Conservation (phyloP, 2,329 filamentous ascomycete genomes). For the Xylariomycetidae sp. region DNA sequence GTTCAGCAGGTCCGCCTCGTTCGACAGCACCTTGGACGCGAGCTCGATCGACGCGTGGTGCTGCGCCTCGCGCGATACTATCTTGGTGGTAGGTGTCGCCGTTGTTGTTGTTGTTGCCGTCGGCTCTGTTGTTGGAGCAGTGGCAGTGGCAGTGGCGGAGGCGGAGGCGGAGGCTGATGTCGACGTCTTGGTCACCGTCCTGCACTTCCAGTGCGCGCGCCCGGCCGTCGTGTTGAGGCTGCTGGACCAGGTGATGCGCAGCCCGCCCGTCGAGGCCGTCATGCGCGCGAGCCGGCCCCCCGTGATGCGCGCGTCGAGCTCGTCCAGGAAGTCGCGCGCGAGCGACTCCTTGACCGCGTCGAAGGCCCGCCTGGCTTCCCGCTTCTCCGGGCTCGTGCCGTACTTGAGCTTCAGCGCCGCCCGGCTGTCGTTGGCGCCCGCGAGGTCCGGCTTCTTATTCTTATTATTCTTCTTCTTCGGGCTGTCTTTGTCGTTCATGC, state of each 20-base stretch:
- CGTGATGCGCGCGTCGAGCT: slow-evolving; percentile 65
- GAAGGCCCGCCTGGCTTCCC: slow-evolving; percentile 55
- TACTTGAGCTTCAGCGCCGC: slow-evolving; percentile 26
- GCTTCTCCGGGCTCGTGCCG: slow-evolving; percentile 28
- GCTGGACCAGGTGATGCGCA: slow-evolving; percentile 69
- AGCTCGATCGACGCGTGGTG: slow-evolving; percentile 80
- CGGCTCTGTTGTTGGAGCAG: no score
- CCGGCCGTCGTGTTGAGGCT: slow-evolving; percentile 78
- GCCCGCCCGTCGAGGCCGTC: slow-evolving; percentile 61
- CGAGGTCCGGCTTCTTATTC: slow-evolving; percentile 7
- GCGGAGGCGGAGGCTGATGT: slow-evolving; percentile 6
- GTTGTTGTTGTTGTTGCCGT: no score
- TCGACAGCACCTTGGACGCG: slow-evolving; percentile 80
- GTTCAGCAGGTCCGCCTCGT: slow-evolving; percentile 73
- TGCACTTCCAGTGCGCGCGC: slow-evolving; percentile 66
- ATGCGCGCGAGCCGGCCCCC: slow-evolving; percentile 54
- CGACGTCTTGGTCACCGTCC: slow-evolving; percentile 37
- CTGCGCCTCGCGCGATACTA: slow-evolving; percentile 35
- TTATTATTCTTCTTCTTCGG: slow-evolving; percentile 9
- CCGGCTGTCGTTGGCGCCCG: slow-evolving; percentile 13
- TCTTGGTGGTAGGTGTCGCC: slow-evolving; percentile 18
- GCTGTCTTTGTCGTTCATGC: slow-evolving; percentile 3
- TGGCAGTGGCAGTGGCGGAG: no score
- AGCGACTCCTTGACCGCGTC: slow-evolving; percentile 56
- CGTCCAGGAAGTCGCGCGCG: slow-evolving; percentile 58